Percentiles rank a stretch among this genome's conserved stretches.
These are phyloP conservation scores for Verticillium klebahnii DNA, from an alignment of 2,329 filamentous ascomycete species.

Conservation along the genomic window DNA sequence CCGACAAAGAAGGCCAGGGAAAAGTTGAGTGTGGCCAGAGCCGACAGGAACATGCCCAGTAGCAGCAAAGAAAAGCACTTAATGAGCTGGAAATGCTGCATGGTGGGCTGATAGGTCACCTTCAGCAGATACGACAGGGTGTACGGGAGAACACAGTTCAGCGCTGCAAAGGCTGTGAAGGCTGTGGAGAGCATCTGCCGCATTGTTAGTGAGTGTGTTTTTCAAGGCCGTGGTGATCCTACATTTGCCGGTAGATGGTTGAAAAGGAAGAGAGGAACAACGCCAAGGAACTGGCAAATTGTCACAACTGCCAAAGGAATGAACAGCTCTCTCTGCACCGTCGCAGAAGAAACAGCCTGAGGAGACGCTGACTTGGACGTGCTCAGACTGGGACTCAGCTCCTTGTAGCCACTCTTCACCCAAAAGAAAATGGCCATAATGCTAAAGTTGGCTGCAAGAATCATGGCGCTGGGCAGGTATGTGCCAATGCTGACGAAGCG, in stretches of 20 bases:
- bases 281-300: slow-evolving; percentile 68
- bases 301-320: slow-evolving; percentile 71
- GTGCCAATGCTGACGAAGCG: slow-evolving; percentile 98
- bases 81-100: slow-evolving; percentile 71
- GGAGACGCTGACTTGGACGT: background rate
- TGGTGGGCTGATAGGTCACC: slow-evolving; percentile 45
- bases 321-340: slow-evolving; percentile 61
- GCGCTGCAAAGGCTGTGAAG: slow-evolving; percentile 53
- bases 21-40: slow-evolving; percentile 94
- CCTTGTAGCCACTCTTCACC: slow-evolving; percentile 71
- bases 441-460: slow-evolving; percentile 89
- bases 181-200: slow-evolving; percentile 30
- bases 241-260: slow-evolving; percentile 67
- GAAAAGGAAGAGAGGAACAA: slow-evolving; percentile 81
- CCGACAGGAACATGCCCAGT: slow-evolving; percentile 85
- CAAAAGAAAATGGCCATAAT: slow-evolving; percentile 94
- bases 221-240: slow-evolving; percentile 24
- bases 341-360: slow-evolving; percentile 1
- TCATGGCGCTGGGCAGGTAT: slow-evolving; percentile 95
- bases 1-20: slow-evolving; percentile 83
- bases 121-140: slow-evolving; percentile 52
- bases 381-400: background rate
- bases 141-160: slow-evolving; percentile 54
- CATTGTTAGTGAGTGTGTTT: background rate
- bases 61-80: slow-evolving; percentile 91